Percentiles rank a stretch among this genome's conserved stretches.
These are phyloP conservation scores for Phialophora verrucosa DNA, from an alignment of 2,329 filamentous ascomycete genomes.

Conservation along the genomic window DNA sequence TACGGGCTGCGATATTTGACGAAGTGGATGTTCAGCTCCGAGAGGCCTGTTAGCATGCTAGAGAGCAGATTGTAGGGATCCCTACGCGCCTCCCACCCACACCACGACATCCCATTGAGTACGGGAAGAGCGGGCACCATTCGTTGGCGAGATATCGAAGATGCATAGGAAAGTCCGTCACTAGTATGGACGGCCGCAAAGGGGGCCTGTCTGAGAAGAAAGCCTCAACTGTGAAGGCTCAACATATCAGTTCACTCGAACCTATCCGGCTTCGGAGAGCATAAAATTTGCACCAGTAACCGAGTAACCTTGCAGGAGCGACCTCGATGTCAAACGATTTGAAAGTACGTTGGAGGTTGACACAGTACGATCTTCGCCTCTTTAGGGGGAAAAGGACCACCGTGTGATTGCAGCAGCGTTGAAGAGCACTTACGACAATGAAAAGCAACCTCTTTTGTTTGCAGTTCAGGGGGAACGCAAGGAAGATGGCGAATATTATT, in stretches of 20 bases:
- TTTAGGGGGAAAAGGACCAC: neutral
- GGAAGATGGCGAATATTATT: neutral
- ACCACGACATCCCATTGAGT: neutral
- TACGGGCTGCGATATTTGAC: neutral
- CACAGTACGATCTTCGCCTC: neutral
- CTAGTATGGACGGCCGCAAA: neutral
- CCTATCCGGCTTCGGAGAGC: neutral
- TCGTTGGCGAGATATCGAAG: neutral
- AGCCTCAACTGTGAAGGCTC: neutral
- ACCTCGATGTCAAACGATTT: neutral
- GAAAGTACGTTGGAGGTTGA: too few species aligned
- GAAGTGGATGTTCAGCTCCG: neutral
- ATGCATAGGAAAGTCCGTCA: neutral
- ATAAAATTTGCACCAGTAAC: neutral
- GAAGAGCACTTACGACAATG: neutral
- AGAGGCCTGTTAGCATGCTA: neutral
- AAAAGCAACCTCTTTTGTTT: neutral
- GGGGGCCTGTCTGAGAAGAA: neutral
- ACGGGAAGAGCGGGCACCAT: neutral
- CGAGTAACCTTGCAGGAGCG: neutral
- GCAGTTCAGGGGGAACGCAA: neutral
- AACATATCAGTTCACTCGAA: too few species aligned
- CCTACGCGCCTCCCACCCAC: neutral
- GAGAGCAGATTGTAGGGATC: neutral
- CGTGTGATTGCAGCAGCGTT: neutral